Evolutionary conservation across 2,329 filamentous ascomycete genomes (phyloP), one percentile per base, ranked within the genome.

Genomic region (Colletotrichum chrysophilum): DNA sequence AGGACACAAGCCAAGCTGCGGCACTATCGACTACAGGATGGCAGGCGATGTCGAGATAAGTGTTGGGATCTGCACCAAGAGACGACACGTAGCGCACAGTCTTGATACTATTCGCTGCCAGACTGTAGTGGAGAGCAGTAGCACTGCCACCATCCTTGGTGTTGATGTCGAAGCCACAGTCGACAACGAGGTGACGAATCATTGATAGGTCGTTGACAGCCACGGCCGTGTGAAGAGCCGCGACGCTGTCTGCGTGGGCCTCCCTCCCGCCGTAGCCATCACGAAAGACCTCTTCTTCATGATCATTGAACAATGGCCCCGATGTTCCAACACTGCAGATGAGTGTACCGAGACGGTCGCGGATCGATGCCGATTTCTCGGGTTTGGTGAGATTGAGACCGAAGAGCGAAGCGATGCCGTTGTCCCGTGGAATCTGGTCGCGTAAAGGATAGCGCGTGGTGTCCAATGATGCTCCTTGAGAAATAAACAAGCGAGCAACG

Each of bases 21-120:
- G 38, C 38, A 43, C 38, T 12, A 18, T 6, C 0, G 3, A 43
- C 38, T 0, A 0, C 18, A n/a, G 38, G 38, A 43, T n/a, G 38
- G 18, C 9, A 10, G 38, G 0, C 38, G 9, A 43, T 43, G 0
- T 43, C 38, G 1, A 43, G 38, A 0, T 13, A 0, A 3, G 1
- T 13, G 43, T 48, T 48, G 10, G 43, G 43, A n/a, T 48, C 43
- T 48, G 43, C 43, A 3, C 43, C 43, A 5, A 48, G 43, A 58
- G 24, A 58, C 0, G 28, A 0, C 21, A 58, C 43, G n/a, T 0
- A 48, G 5, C 43, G 43, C 5, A 48, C 43, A 13, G n/a, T 21
- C 5, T 48, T 4, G 18, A 43, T 48, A 3, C 1, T 0, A 7
- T 21, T 21, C n/a, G 43, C 10, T 21, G n/a, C 1, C 3, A 48